Evolutionary conservation across 2,329 filamentous ascomycete species (phyloP).

Genomic region (Xylaria sp.): DNA sequence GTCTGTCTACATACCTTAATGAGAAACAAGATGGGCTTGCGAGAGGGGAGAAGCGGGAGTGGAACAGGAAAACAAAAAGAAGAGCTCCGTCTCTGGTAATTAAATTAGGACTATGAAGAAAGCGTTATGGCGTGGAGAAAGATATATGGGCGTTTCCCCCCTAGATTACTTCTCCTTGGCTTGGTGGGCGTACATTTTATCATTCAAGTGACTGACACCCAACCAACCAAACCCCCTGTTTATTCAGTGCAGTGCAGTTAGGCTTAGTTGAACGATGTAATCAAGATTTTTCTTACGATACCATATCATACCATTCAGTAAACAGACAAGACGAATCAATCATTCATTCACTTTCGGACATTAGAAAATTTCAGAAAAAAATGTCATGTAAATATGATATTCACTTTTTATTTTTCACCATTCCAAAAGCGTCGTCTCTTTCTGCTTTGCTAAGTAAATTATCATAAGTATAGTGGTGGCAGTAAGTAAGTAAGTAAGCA

Average conservation of each 20-base stretch:
- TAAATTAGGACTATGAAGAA: constrained; percentile 37
- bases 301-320: constrained; percentile 55
- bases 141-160: constrained; percentile 37
- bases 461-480: neutral
- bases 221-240: constrained; percentile 41
- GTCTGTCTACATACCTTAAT: constrained; percentile 36
- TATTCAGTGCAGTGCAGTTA: constrained; percentile 48
- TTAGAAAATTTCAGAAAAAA: constrained; percentile 5
- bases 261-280: constrained; percentile 52
- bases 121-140: constrained; percentile 32
- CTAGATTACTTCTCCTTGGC: constrained; percentile 38
- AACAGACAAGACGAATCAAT: constrained; percentile 34
- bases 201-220: constrained; percentile 40
- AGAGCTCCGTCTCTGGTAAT: constrained; percentile 26
- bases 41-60: constrained; percentile 22
- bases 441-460: neutral
- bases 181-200: constrained; percentile 43
- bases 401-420: neutral
- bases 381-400: neutral
- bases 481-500: neutral
- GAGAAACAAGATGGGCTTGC: constrained; percentile 29
- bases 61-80: constrained; percentile 13
- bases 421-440: neutral
- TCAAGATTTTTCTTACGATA: constrained; percentile 60
- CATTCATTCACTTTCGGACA: neutral